Evolutionary conservation across 345 rosid genomes (phyloP), one percentile per base, ranked within the genome.

Genomic region (Geranium brycei): DNA sequence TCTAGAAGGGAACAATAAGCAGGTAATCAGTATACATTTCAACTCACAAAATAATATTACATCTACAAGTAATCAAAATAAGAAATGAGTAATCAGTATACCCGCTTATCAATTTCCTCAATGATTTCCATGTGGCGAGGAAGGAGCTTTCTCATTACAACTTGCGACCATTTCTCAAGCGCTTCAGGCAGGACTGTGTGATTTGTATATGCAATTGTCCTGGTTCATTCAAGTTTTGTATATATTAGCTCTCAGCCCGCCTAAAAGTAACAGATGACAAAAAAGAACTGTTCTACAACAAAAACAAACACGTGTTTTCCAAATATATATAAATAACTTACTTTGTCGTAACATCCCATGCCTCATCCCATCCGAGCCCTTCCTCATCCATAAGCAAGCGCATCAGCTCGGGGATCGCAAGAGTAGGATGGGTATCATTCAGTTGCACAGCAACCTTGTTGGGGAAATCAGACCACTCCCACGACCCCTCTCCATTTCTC

Each of bases 141-240:
- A 76, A 92, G 95, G 75, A 92, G 93, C 80, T 92, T 92, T 95
- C 91, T 69, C 95, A 87, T 83, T 63, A 92, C 84, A 63, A 85
- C 51, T 74, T 92, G 95, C 63, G 97, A 87, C 98, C 98, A 92
- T 75, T 89, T 92, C 86, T 89, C 96, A 31, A 92, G 78, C 31
- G 98, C 98, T 81, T 92, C 98, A 57, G 98, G 98, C 75, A 92
- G 96, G 80, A 92, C 98, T 0, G 98, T 92, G 77, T 92, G 98
- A 77, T 92, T 89, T 59, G 98, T 92, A 77, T 92, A 92, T 55
- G 96, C 96, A 79, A 89, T 73, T 7, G 95, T 87, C 85, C 98
- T 92, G 79, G 66, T 62, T 73, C 65, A 64, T 72, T 70, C 14
- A 73, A 72, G 60, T 64, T 59, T 32, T 15, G 70, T 59, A 60